Evolutionary conservation across 331 rosid genomes (phyloP).

Genomic region (Stylosanthes scabra): DNA sequence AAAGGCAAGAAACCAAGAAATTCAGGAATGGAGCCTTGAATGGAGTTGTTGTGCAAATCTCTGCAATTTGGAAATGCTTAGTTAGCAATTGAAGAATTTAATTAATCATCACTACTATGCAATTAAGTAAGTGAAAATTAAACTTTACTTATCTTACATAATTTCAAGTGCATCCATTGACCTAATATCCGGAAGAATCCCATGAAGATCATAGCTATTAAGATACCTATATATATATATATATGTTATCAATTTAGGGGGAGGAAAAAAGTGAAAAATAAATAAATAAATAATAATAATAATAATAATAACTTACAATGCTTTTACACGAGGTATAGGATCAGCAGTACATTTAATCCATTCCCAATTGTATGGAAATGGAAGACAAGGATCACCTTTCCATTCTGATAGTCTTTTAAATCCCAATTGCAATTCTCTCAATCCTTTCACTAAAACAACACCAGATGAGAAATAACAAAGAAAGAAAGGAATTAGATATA

Average conservation of each 20-base stretch:
- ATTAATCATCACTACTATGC: not conserved
- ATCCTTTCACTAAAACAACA: constrained; percentile 46
- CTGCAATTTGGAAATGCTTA: constrained; percentile 23
- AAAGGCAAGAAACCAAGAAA: constrained; percentile 53
- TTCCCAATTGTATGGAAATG: constrained; percentile 46
- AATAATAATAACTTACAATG: constrained; percentile 39
- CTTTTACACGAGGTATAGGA: constrained; percentile 45
- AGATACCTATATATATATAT: constrained; percentile 44
- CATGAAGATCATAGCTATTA: constrained; percentile 43
- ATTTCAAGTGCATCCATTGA: constrained; percentile 60
- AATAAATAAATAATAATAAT: no score
- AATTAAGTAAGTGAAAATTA: not conserved
- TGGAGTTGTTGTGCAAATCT: constrained; percentile 45
- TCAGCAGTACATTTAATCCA: constrained; percentile 50
- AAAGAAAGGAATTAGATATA: no score
- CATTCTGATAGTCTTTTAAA: constrained; percentile 47
- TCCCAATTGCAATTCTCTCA: constrained; percentile 34
- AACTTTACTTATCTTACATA: constrained; percentile 40
- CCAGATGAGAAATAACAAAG: not conserved
- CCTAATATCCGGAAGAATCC: constrained; percentile 56
- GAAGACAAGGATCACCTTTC: constrained; percentile 59
- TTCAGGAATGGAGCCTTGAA: constrained; percentile 47
- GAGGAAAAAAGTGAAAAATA: not conserved
- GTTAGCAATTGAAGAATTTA: not conserved
- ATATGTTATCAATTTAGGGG: not conserved